These are phyloP conservation scores for Lasiodiplodia theobromae DNA, from an alignment of 2,329 filamentous ascomycete genomes.

Conservation along the genomic window DNA sequence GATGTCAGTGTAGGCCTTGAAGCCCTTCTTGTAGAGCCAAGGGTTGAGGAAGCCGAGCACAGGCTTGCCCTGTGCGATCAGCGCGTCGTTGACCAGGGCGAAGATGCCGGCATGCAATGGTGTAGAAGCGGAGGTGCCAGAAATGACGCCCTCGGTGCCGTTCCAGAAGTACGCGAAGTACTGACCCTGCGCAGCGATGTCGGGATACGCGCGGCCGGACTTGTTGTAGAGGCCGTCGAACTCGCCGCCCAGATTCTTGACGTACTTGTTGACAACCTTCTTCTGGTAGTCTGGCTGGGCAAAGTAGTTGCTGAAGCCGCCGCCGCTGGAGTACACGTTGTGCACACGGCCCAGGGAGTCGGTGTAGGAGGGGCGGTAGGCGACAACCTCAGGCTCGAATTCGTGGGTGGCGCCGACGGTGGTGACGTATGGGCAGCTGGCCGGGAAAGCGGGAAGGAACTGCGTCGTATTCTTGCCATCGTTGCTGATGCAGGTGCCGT, in stretches of 20 bases:
- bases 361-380: slow-evolving; percentile 35
- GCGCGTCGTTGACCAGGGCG: slow-evolving; percentile 56
- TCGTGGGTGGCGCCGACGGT: slow-evolving; percentile 51
- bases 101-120: slow-evolving; percentile 37
- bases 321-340: slow-evolving; percentile 38
- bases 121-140: slow-evolving; percentile 36
- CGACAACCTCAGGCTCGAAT: slow-evolving; percentile 22
- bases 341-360: slow-evolving; percentile 35
- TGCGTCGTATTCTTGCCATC: slow-evolving; percentile 45
- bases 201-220: slow-evolving; percentile 58
- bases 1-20: slow-evolving; percentile 50
- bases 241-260: slow-evolving; percentile 46
- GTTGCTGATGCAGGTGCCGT: slow-evolving; percentile 39
- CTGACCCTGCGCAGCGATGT: slow-evolving; percentile 56
- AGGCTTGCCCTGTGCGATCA: slow-evolving; percentile 54
- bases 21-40: slow-evolving; percentile 45
- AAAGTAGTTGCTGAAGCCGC: slow-evolving; percentile 49
- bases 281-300: slow-evolving; percentile 53
- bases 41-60: slow-evolving; percentile 62
- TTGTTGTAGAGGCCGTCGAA: slow-evolving; percentile 52
- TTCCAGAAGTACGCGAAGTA: slow-evolving; percentile 40
- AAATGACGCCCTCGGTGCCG: slow-evolving; percentile 32
- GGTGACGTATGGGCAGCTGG: slow-evolving; percentile 61
- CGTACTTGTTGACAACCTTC: slow-evolving; percentile 51
- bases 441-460: slow-evolving; percentile 59